phyloP scores from a whole-genome alignment of 139 green algal species.

The Chlorella sp. region DNA sequence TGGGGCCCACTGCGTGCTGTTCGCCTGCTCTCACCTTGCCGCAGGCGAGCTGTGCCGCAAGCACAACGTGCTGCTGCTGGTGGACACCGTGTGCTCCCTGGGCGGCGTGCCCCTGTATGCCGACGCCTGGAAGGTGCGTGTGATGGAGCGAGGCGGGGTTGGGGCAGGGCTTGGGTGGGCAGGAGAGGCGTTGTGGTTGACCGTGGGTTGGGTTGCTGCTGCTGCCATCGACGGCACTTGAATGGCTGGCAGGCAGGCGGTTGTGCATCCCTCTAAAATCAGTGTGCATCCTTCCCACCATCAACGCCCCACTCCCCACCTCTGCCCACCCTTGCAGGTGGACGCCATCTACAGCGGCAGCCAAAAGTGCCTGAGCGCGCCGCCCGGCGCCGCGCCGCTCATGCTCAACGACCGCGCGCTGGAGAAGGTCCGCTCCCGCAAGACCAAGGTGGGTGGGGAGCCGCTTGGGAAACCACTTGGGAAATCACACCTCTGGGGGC shows the following conservation, averaged over 20 bases:
- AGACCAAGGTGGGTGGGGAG: constrained; percentile 62
- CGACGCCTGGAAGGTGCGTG: constrained; percentile 60
- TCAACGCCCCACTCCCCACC: too few relatives aligned
- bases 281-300: too few relatives aligned
- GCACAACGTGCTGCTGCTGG: constrained; percentile 86
- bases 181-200: too few relatives aligned
- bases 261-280: too few relatives aligned
- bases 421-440: constrained; percentile 79
- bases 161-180: not conserved
- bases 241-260: too few relatives aligned
- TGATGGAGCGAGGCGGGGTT: not conserved
- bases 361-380: constrained; percentile 91
- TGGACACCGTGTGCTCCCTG: constrained; percentile 92
- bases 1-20: too few relatives aligned
- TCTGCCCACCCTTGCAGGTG: constrained; percentile 34
- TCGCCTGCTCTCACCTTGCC: too few relatives aligned
- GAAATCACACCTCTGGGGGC: too few relatives aligned
- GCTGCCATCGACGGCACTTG: too few relatives aligned
- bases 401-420: constrained; percentile 78
- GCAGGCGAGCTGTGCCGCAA: constrained; percentile 76
- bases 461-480: not conserved
- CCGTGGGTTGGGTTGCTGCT: too few relatives aligned
- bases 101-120: constrained; percentile 82
- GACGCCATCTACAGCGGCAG: constrained; percentile 89
- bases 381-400: constrained; percentile 76